These are phyloP conservation scores for Cochliopodium minus DNA, from an alignment of 208 protist species.

Conservation along the genomic window DNA sequence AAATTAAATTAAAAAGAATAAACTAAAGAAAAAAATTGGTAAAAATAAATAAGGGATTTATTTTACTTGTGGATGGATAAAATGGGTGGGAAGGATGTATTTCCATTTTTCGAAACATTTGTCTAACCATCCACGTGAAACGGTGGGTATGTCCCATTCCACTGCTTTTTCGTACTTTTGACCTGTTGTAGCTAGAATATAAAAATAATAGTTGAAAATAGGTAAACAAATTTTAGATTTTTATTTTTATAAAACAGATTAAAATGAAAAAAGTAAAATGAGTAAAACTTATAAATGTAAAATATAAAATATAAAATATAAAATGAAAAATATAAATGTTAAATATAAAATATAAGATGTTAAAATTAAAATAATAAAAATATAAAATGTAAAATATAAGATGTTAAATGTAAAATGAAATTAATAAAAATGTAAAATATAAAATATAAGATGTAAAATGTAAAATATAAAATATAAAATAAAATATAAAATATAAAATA, in stretches of 20 bases:
- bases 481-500: too few species aligned
- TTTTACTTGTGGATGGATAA: not conserved
- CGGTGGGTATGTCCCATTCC: not conserved
- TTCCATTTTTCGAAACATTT: not conserved
- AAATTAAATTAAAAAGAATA: not conserved
- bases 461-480: too few species aligned
- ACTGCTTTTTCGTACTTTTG: constrained; percentile 16
- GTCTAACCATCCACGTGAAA: not conserved
- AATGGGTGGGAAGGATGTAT: not conserved
- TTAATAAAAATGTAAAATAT: too few species aligned
- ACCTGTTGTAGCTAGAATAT: constrained; percentile 15
- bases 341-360: too few species aligned
- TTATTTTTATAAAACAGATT: too few species aligned
- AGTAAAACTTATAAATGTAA: not conserved
- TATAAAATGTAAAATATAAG: too few species aligned
- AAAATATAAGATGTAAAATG: too few species aligned
- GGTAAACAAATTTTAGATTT: too few species aligned
- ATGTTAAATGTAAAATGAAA: too few species aligned
- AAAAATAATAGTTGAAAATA: not conserved
- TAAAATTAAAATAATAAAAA: too few species aligned
- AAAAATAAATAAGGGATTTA: not conserved
- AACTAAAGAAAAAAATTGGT: not conserved
- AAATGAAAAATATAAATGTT: too few species aligned
- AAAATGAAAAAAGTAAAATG: too few species aligned
- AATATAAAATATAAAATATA: not conserved